Evolutionary conservation across 805 yeast genomes (phyloP), one percentile per base, ranked within the genome.

Genomic region (Zygoascus ofunaensis): DNA sequence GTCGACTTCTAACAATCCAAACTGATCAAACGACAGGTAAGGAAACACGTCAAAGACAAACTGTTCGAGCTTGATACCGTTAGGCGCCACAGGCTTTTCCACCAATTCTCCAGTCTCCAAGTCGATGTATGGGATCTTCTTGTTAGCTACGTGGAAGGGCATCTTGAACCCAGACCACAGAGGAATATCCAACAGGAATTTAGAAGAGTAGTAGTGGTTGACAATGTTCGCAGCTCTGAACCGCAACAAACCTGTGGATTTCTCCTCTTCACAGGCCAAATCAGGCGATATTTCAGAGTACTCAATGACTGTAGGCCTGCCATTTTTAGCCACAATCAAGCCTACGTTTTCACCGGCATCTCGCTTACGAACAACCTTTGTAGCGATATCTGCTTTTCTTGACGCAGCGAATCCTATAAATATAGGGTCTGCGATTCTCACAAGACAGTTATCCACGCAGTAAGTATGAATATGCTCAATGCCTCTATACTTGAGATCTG

Each of bases 1-100:
- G 33, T 76, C 82, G 19, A 92, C 98, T 66, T 92, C 98, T 46
- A 92, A 71, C 60, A 94, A 85, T 1, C 95, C 98, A 62, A 92
- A 92, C 56, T 76, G 76, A 14, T 62, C 59, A 49, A 89, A 59
- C 10, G 76, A 73, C 30, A 92, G 81, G 24, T 79, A 74, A 41
- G 89, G 89, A 66, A 92, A 92, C 20, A 92, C 94, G 60, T 92
- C 99, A 67, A 92, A 92, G 46, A 92, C 94, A 57, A 92, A 92
- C 62, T 90, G 97, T 63, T 92, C 99, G 58, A 92, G 72, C 62
- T 92, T 92, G 59, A 90, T 80, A 36, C 97, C 98, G 62, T 92
- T 92, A 39, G 90, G 85, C 46, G 69, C 74, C 1, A 69, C 54
- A n/a, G 97, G 96, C 54, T 74, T 77, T 12, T 32, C 26, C 23